Evolutionary conservation across 495 filamentous ascomycete species (phyloP), one percentile per base, ranked within the genome.

Genomic region (Penicillium turbatum): DNA sequence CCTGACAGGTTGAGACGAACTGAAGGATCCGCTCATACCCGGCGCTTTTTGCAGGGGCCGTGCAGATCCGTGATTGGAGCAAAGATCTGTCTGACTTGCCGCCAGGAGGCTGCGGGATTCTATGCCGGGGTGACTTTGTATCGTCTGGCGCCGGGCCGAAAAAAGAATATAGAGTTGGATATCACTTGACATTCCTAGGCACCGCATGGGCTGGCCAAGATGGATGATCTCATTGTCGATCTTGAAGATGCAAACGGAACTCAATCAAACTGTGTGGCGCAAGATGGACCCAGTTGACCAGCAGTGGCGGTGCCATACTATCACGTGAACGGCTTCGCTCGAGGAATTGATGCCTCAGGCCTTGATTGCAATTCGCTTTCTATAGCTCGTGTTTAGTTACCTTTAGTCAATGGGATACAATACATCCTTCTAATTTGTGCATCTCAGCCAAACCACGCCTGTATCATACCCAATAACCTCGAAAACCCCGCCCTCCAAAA

Each of bases 301-400:
- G 9, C 26, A 24, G 43, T 40, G 54, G 57, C 57, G 53, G 57
- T 56, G 49, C 13, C 1, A 40, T 9, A 13, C 15, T 21, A 21
- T 62, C 55, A 62, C 35, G 43, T 59, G 55, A 12, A 15, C 32
- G 49, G 44, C 9, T 30, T 49, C 62, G 44, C 49, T 56, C 62
- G 59, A 50, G 61, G 61, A 51, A 43, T 11, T 37, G 15, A 1
- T 51, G 60, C 60, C 63, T 63, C 34, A 61, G 63, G 60, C 57
- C 11, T 11, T 24, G 17, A 57, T 62, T 39, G 5, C 19, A 49
- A 26, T 37, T 27, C 17, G 11, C 29, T 5, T 46, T 46, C 30
- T 34, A 46, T 26, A 40, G 48, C 48, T 40, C 16, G 26, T 6
- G 9, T 26, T 16, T 51, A 27, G 46, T 36, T 31, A 24, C 24